A percentile compares a stretch with the other conserved stretches of the same genome.
Evolutionary conservation across 148 eudicot species (phyloP).

Genomic region (Amaranthus hypochondriacus): DNA sequence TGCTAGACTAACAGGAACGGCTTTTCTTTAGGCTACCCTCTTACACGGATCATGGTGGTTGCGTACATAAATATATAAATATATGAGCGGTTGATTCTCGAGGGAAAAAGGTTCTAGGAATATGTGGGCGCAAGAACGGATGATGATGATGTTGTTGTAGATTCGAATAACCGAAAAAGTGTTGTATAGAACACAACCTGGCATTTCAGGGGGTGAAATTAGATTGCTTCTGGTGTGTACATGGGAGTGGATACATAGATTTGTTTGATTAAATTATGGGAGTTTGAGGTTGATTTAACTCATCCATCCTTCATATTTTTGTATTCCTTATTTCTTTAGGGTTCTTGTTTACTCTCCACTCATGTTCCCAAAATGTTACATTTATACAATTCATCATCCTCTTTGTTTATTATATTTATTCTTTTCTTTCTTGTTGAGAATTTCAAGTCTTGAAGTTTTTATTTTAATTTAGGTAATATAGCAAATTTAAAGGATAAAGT

Average conservation of each 20-base stretch:
- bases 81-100: conserved; percentile 16
- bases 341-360: conserved; percentile 5
- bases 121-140: not conserved
- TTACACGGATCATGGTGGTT: not conserved
- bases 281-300: conserved; percentile 19
- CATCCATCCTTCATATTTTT: conserved; percentile 8
- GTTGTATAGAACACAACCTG: conserved; percentile 24
- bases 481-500: too few species aligned
- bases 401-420: not conserved
- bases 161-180: conserved; percentile 9
- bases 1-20: conserved; percentile 6
- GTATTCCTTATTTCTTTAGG: conserved; percentile 16
- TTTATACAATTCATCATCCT: not conserved
- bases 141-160: too few species aligned
- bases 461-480: not conserved
- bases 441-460: not conserved
- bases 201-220: conserved; percentile 28
- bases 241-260: conserved; percentile 27
- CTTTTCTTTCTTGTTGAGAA: not conserved
- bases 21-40: conserved; percentile 7
- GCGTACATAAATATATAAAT: not conserved
- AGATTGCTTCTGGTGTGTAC: conserved; percentile 27
- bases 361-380: conserved; percentile 8
- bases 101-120: conserved; percentile 5
- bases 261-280: conserved; percentile 29